Evolutionary conservation across 83 land plant species (phyloP).

Genomic region (Larix sibirica): DNA sequence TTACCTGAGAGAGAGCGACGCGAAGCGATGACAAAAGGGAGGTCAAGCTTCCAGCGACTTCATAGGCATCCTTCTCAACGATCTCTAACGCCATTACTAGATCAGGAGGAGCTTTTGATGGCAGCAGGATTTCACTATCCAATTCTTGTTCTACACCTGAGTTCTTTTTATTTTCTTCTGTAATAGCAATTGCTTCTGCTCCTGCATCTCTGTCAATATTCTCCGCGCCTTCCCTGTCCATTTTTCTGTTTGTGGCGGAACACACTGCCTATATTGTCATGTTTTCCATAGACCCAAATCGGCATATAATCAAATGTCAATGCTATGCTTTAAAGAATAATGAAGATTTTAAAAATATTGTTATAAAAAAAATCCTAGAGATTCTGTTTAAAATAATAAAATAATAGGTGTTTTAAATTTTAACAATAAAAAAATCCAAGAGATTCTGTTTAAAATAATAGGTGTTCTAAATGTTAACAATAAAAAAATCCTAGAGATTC

Average conservation of each 20-base stretch:
- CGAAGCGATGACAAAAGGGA: constrained; percentile 77
- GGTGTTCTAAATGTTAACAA: too few species aligned
- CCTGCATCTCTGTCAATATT: not conserved
- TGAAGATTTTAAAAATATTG: too few species aligned
- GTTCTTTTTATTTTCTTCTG: not conserved
- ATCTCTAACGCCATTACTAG: constrained; percentile 8
- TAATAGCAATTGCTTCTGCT: not conserved
- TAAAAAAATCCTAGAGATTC: too few species aligned
- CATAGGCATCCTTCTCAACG: constrained; percentile 62
- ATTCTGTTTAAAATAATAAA: too few species aligned
- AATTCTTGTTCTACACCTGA: not conserved
- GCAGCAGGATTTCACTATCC: not conserved
- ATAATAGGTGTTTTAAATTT: too few species aligned
- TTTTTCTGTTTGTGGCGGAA: not conserved
- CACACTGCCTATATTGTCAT: too few species aligned
- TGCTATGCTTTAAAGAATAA: too few species aligned
- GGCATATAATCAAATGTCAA: too few species aligned
- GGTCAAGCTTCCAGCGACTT: constrained; percentile 64
- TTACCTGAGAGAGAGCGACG: constrained; percentile 61
- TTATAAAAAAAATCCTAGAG: too few species aligned
- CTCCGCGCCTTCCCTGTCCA: not conserved
- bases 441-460: too few species aligned
- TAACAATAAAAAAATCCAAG: too few species aligned
- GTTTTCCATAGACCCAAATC: too few species aligned
- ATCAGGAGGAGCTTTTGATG: not conserved